phyloP scores from a whole-genome alignment of 2,329 filamentous ascomycete species.

The Cytospora mali region DNA sequence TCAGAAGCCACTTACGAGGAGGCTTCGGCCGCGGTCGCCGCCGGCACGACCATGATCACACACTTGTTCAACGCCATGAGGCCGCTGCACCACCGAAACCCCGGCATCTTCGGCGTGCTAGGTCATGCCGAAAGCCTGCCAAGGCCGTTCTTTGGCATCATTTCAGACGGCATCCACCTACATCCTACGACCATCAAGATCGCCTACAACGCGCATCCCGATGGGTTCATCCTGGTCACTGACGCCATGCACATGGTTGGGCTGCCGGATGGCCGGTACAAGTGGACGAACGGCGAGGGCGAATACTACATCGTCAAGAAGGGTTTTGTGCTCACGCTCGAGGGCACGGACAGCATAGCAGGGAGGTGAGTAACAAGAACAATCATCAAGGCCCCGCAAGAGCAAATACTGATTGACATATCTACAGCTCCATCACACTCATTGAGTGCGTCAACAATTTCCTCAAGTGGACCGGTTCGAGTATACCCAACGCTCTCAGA shows the following conservation, averaged over 20 bases:
- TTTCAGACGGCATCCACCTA: slow-evolving; percentile 87
- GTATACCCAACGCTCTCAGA: slow-evolving; percentile 68
- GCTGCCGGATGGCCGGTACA: slow-evolving; percentile 79
- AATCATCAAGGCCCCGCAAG: not conserved
- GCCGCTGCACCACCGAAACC: slow-evolving; percentile 87
- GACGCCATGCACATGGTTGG: slow-evolving; percentile 90
- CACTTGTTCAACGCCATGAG: slow-evolving; percentile 95
- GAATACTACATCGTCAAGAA: slow-evolving; percentile 67
- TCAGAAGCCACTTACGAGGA: slow-evolving; percentile 86
- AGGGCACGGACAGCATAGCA: slow-evolving; percentile 78
- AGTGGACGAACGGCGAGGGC: slow-evolving; percentile 76
- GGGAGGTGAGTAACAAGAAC: slow-evolving; percentile 58
- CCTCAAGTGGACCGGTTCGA: slow-evolving; percentile 70
- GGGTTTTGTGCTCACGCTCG: slow-evolving; percentile 71
- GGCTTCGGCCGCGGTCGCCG: slow-evolving; percentile 69
- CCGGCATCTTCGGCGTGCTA: slow-evolving; percentile 84
- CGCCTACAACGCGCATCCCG: slow-evolving; percentile 81
- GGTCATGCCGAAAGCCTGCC: slow-evolving; percentile 62
- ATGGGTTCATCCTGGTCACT: slow-evolving; percentile 85
- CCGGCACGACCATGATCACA: slow-evolving; percentile 85
- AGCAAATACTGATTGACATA: slow-evolving; percentile 12
- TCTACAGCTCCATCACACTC: slow-evolving; percentile 65
- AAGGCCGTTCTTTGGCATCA: slow-evolving; percentile 83
- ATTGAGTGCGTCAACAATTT: slow-evolving; percentile 85
- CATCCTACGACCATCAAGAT: slow-evolving; percentile 89